Evolutionary conservation across 768 basidiomycete species (phyloP).

Genomic region (Mycena filopes): DNA sequence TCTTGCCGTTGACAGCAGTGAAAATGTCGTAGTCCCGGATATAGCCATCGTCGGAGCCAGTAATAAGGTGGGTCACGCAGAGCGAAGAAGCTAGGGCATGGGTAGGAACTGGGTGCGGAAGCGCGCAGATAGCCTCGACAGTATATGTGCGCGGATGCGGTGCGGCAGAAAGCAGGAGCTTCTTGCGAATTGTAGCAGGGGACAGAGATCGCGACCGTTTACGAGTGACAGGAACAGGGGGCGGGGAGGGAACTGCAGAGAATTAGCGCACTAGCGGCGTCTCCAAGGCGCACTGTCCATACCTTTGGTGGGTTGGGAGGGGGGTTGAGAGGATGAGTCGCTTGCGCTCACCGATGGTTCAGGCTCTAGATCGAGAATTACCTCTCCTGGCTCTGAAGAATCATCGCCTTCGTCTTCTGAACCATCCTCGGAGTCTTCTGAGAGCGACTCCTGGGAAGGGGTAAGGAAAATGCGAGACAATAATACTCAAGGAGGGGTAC

Average conservation of each 20-base stretch:
- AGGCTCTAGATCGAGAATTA: constrained; percentile 37
- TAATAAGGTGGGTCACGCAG: constrained; percentile 89
- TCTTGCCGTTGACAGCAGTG: constrained; percentile 86
- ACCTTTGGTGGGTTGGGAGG: constrained; percentile 50
- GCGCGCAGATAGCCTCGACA: constrained; percentile 91
- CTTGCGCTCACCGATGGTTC: constrained; percentile 38
- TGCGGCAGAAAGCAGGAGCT: constrained; percentile 48
- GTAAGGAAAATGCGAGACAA: constrained; percentile 7
- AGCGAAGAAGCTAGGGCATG: constrained; percentile 88
- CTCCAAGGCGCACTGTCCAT: constrained; percentile 14
- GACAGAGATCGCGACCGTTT: constrained; percentile 59
- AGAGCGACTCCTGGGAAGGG: constrained; percentile 59
- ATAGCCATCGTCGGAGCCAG: constrained; percentile 94
- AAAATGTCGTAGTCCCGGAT: constrained; percentile 94
- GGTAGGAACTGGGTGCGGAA: constrained; percentile 89
- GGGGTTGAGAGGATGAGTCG: constrained; percentile 35
- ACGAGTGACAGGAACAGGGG: constrained; percentile 47
- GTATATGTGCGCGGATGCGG: constrained; percentile 72
- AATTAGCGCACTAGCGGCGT: constrained; percentile 31
- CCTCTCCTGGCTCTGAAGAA: constrained; percentile 51
- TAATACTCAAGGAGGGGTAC: constrained; percentile 46
- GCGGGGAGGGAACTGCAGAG: constrained; percentile 29
- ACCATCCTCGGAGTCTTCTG: constrained; percentile 69
- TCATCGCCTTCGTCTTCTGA: constrained; percentile 60
- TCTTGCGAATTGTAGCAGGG: constrained; percentile 65